Conservation (phyloP, 2,329 filamentous ascomycete genomes). For the Fusarium sambucinum region DNA sequence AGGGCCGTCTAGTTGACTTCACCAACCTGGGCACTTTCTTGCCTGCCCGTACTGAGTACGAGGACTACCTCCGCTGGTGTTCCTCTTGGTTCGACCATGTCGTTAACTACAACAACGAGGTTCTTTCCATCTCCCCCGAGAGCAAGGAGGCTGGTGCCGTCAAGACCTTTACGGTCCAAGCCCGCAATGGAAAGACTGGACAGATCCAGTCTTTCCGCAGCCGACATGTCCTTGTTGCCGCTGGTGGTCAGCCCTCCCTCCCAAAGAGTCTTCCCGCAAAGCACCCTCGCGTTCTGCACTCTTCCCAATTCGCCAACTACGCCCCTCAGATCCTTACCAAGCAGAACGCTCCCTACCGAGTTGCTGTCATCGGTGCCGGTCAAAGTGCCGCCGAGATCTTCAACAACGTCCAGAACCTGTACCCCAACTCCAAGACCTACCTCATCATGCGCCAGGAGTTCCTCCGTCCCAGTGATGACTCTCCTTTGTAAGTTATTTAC, state of each 20-base stretch:
- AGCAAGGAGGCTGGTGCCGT: conserved; percentile 63
- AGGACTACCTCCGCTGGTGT: conserved; percentile 96
- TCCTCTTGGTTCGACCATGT: conserved; percentile 79
- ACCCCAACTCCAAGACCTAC: conserved; percentile 82
- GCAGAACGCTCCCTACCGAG: conserved; percentile 70
- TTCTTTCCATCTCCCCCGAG: conserved; percentile 76
- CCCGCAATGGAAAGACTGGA: conserved; percentile 71
- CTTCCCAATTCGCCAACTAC: conserved; percentile 82
- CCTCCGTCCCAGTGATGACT: conserved; percentile 91
- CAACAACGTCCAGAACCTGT: conserved; percentile 84
- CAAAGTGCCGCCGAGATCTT: conserved; percentile 97
- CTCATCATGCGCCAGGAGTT: conserved; percentile 87
- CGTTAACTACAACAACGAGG: conserved; percentile 83
- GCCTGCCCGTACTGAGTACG: conserved; percentile 87
- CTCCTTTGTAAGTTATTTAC: conserved; percentile 79
- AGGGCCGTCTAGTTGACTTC: conserved; percentile 87
- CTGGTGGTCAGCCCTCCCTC: conserved; percentile 74
- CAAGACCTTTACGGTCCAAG: conserved; percentile 75
- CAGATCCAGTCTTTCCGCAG: conserved; percentile 65
- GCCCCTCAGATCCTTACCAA: conserved; percentile 71
- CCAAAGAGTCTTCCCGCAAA: conserved; percentile 76
- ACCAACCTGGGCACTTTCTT: conserved; percentile 91
- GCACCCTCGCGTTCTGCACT: conserved; percentile 84
- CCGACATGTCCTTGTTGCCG: conserved; percentile 73
- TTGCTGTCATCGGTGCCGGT: conserved; percentile 88